These are phyloP conservation scores for Apiospora aurea DNA, from an alignment of 2,329 filamentous ascomycete species.

Conservation along the genomic window DNA sequence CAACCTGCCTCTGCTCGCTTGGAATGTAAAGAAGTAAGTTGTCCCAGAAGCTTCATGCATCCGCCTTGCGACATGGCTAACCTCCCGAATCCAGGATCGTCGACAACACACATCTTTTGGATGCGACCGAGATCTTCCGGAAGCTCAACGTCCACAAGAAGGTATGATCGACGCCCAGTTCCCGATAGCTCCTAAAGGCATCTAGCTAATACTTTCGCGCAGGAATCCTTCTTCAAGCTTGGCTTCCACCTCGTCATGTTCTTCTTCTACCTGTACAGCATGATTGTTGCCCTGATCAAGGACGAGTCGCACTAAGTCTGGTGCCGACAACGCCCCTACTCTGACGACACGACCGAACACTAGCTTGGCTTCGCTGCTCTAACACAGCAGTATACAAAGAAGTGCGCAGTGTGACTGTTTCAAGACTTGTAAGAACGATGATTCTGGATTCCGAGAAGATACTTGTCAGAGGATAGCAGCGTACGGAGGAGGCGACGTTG, in stretches of 20 bases:
- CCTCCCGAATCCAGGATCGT: slow-evolving; percentile 71
- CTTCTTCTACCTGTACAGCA: slow-evolving; percentile 99
- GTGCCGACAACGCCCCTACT: slow-evolving; percentile 4
- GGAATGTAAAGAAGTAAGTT: slow-evolving; percentile 97
- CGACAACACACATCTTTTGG: slow-evolving; percentile 95
- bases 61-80: slow-evolving; percentile 30
- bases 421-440: slow-evolving; percentile 1
- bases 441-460: not conserved
- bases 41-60: not conserved
- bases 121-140: slow-evolving; percentile 98
- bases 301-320: slow-evolving; percentile 82
- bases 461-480: not conserved
- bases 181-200: not conserved
- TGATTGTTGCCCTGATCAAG: slow-evolving; percentile 95
- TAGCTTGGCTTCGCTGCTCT: not conserved
- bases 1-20: slow-evolving; percentile 89
- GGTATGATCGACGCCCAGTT: slow-evolving; percentile 56
- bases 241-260: slow-evolving; percentile 99
- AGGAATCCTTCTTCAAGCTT: slow-evolving; percentile 99
- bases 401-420: not conserved
- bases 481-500: not conserved
- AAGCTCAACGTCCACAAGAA: slow-evolving; percentile 99
- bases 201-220: slow-evolving; percentile 27
- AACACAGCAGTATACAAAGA: slow-evolving; percentile 5
- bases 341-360: slow-evolving; percentile 30